Percentiles rank a stretch among this genome's conserved stretches.
These are phyloP conservation scores for Herpetomonas tarakana DNA, from an alignment of 208 protist genomes.

Conservation along the genomic window DNA sequence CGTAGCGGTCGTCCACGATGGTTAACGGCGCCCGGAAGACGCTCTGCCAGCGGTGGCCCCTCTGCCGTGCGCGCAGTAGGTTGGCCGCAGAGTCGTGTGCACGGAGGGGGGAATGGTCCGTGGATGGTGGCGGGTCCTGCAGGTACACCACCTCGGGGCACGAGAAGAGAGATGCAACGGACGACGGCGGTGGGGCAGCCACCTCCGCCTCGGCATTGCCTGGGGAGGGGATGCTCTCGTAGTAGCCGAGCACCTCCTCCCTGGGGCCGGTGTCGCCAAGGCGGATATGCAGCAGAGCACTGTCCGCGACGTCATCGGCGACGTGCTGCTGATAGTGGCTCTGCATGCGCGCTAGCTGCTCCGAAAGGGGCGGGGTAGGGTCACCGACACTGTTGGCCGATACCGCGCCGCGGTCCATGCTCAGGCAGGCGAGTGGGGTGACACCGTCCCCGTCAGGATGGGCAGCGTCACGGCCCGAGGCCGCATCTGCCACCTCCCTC, in stretches of 20 bases:
- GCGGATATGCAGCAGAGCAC: background rate
- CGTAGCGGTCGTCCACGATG: constrained; percentile 15
- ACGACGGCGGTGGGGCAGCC: no score
- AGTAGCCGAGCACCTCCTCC: background rate
- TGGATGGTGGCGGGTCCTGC: background rate
- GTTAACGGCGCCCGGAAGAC: constrained; percentile 12
- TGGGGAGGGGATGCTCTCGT: background rate
- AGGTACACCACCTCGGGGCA: background rate
- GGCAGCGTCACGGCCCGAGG: background rate
- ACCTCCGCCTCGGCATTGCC: background rate
- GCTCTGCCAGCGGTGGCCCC: background rate
- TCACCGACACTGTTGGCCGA: background rate
- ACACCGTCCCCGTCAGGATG: background rate
- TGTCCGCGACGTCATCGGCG: background rate
- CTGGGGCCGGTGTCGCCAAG: background rate
- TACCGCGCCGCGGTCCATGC: background rate
- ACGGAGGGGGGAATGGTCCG: background rate
- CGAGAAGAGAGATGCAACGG: background rate
- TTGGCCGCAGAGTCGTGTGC: no score
- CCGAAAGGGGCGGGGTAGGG: background rate
- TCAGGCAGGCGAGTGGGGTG: no score
- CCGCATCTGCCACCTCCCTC: no score
- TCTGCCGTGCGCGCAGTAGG: background rate
- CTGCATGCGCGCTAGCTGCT: background rate
- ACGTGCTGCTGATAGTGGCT: background rate